These are phyloP conservation scores for Tolypocladium ovalisporum DNA, from an alignment of 2,329 filamentous ascomycete genomes.

Conservation along the genomic window DNA sequence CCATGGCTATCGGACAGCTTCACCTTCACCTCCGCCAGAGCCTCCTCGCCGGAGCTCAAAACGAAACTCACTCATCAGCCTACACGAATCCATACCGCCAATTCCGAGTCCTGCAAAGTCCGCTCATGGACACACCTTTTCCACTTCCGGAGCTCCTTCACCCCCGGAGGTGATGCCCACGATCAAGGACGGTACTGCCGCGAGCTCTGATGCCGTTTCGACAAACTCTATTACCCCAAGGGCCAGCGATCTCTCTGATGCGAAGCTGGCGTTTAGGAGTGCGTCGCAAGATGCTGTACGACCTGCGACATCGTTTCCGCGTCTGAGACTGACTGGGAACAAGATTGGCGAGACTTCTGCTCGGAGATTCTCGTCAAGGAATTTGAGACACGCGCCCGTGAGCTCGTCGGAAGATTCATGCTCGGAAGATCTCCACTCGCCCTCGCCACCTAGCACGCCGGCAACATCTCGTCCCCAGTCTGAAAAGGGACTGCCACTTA, in stretches of 20 bases:
- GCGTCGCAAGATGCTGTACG: not conserved
- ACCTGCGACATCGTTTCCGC: not conserved
- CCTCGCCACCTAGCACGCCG: conserved; percentile 25
- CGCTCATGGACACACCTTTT: not conserved
- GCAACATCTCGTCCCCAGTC: conserved; percentile 29
- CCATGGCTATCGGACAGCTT: conserved; percentile 7
- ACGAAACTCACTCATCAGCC: conserved; percentile 9
- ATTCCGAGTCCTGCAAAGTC: not conserved
- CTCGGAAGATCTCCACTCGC: conserved; percentile 25
- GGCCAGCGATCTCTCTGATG: not conserved
- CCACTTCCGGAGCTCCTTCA: not conserved
- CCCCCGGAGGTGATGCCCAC: not conserved
- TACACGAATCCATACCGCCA: conserved; percentile 2
- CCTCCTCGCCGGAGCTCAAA: conserved; percentile 17
- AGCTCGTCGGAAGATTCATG: conserved; percentile 27
- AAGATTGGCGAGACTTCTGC: not conserved
- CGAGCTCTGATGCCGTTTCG: not conserved
- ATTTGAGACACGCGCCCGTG: conserved; percentile 4
- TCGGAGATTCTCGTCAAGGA: not conserved
- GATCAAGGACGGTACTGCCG: no score
- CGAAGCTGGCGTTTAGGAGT: not conserved
- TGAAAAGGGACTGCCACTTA: conserved; percentile 19
- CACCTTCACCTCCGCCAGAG: conserved; percentile 12
- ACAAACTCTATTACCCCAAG: not conserved
- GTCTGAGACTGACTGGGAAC: not conserved